These are phyloP conservation scores for Durio zibethinus DNA, from an alignment of 345 rosid genomes.

Conservation along the genomic window DNA sequence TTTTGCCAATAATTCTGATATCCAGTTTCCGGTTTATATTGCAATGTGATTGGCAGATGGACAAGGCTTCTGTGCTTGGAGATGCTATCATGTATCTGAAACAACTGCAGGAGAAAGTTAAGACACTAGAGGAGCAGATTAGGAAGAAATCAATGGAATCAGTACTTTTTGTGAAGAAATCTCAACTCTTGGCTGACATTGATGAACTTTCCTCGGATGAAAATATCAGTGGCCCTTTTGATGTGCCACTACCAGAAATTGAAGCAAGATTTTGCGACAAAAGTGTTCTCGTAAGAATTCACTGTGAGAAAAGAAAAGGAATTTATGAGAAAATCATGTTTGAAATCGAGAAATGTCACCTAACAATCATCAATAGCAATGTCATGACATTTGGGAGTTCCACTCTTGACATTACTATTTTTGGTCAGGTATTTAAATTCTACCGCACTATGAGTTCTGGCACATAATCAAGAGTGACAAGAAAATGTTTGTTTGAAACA, in stretches of 20 bases:
- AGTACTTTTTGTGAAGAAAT: conserved; percentile 66
- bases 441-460: too few species aligned
- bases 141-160: conserved; percentile 63
- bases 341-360: conserved; percentile 59
- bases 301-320: conserved; percentile 73
- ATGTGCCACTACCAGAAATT: conserved; percentile 59
- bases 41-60: conserved; percentile 46
- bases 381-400: conserved; percentile 66
- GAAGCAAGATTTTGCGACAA: conserved; percentile 73
- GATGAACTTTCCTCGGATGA: conserved; percentile 31
- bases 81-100: conserved; percentile 83
- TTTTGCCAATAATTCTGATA: not conserved
- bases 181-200: conserved; percentile 46
- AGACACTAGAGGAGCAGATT: conserved; percentile 66
- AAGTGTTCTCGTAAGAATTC: conserved; percentile 67
- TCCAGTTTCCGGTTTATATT: not conserved
- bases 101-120: conserved; percentile 69
- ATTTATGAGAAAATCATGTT: conserved; percentile 50
- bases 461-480: not conserved
- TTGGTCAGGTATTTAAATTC: conserved; percentile 54
- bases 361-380: conserved; percentile 53
- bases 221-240: conserved; percentile 23
- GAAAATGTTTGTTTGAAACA: not conserved
- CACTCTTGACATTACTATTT: conserved; percentile 61
- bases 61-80: conserved; percentile 91